Evolutionary conservation across 345 rosid genomes (phyloP).

Genomic region (Schrenkiella parvula): DNA sequence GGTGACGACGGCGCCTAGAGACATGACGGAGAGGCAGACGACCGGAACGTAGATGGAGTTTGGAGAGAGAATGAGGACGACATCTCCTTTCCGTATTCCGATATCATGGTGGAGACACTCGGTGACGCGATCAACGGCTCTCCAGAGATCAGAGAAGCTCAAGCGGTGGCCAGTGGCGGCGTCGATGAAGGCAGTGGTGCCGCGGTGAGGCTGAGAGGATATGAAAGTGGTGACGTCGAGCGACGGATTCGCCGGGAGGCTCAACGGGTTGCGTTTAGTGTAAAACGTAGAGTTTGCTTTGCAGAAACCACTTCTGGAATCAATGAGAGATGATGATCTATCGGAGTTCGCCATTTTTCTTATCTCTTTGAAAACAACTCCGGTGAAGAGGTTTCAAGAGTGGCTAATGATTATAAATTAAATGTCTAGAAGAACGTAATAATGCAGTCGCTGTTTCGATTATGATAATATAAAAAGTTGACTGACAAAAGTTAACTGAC

Average conservation of each 20-base stretch:
- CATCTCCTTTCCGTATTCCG: slow-evolving; percentile 67
- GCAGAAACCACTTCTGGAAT: slow-evolving; percentile 61
- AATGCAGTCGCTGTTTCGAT: neutral
- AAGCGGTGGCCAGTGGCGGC: slow-evolving; percentile 57
- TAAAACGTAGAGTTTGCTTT: slow-evolving; percentile 47
- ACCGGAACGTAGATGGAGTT: slow-evolving; percentile 73
- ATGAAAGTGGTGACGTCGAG: slow-evolving; percentile 76
- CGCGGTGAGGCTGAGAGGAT: slow-evolving; percentile 66
- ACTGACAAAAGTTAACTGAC: neutral
- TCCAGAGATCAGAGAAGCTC: slow-evolving; percentile 67
- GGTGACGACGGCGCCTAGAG: slow-evolving; percentile 80
- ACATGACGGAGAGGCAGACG: slow-evolving; percentile 76
- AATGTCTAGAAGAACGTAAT: neutral
- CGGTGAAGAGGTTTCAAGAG: neutral
- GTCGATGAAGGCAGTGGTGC: slow-evolving; percentile 69
- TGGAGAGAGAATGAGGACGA: slow-evolving; percentile 71
- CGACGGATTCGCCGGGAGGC: slow-evolving; percentile 42
- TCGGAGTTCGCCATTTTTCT: neutral
- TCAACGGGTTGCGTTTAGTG: slow-evolving; percentile 57
- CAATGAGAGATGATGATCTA: neutral
- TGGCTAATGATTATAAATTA: neutral
- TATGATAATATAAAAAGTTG: neutral
- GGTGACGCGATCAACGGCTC: slow-evolving; percentile 59
- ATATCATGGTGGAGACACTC: slow-evolving; percentile 41
- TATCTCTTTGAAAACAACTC: neutral